phyloP scores from a whole-genome alignment of 768 basidiomycete species.

The Lactifluus volemus region DNA sequence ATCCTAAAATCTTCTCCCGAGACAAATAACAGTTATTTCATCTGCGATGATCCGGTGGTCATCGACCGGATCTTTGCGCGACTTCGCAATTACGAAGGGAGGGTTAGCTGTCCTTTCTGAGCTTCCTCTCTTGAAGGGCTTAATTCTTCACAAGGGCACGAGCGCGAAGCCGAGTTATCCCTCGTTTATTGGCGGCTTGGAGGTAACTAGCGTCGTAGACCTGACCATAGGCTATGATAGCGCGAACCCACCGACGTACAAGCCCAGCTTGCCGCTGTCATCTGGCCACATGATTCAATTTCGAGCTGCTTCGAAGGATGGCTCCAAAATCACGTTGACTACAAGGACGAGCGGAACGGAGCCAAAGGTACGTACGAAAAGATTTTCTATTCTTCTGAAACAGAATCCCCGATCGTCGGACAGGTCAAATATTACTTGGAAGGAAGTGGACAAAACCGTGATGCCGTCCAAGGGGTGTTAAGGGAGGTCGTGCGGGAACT shows the following conservation, averaged over 20 bases:
- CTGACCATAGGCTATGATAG: constrained; percentile 74
- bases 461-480: constrained; percentile 43
- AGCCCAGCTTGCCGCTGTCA: constrained; percentile 58
- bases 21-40: constrained; percentile 79
- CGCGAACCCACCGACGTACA: constrained; percentile 54
- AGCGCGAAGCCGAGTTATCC: constrained; percentile 43
- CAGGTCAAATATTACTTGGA: constrained; percentile 88
- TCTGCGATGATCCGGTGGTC: constrained; percentile 57
- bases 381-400: background rate
- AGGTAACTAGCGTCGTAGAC: constrained; percentile 59
- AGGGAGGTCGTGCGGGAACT: constrained; percentile 51
- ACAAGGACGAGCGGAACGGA: constrained; percentile 83
- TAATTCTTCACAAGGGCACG: constrained; percentile 10
- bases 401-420: background rate
- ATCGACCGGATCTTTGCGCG: constrained; percentile 61
- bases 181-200: constrained; percentile 46
- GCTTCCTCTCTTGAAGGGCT: constrained; percentile 1
- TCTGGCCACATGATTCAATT: constrained; percentile 86
- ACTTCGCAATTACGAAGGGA: constrained; percentile 49
- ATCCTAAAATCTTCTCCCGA: constrained; percentile 22
- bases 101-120: constrained; percentile 20
- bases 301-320: constrained; percentile 37
- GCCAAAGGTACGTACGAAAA: constrained; percentile 51
- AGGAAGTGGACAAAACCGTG: constrained; percentile 50
- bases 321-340: constrained; percentile 55